Base-by-base conservation (phyloP, 805 yeast species). In the Hemisphaericaspora nanyangensis region DNA sequence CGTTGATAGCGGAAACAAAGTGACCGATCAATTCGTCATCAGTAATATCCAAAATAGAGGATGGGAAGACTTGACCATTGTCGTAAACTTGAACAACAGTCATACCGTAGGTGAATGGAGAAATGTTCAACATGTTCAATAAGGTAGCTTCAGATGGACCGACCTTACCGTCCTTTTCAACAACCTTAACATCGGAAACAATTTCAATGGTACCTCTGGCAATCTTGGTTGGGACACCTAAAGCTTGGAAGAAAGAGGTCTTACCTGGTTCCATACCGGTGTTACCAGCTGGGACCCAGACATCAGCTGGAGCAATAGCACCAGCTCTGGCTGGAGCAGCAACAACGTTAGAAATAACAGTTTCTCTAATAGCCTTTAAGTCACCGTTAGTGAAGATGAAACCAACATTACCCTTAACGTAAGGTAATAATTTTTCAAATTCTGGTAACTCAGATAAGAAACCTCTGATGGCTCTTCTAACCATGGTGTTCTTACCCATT, bases 231-330 rank as follows among this genome's bases (percentile, higher is more conserved):
- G 99, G 99, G 65, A 93, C 96, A 87, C 98, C 98, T 65, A 93
- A 83, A 69, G 99, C 99, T 83, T 93, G 99, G 98, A 93, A 93
- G 95, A 93, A 93, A 70, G 99, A 93, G 67, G 99, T 93, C 88
- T 93, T 93, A 85, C 98, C 98, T 76, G 99, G 99, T 80, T 93
- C 99, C 95, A 93, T 90, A 85, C 98, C 97, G 61, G 99, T 93
- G 96, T 93, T 93, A 75, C 95, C 95, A 62, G 98, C 98, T 70
- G 95, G 95, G 58, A 93, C 85, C 84, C 82, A 88, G 65, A 93
- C 98, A 68, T 91, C 97, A 71, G 72, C 84, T 72, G 98, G 98
- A 64, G 99, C 97, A 68, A 88, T 68, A 66, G 98, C 98, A 88
- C 99, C 99, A 54, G 99, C 95, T 79, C 90, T 90, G 65, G 99